Evolutionary conservation across 495 filamentous ascomycete genomes (phyloP), one percentile per base, ranked within the genome.

Genomic region (Cercophora newfieldiana): DNA sequence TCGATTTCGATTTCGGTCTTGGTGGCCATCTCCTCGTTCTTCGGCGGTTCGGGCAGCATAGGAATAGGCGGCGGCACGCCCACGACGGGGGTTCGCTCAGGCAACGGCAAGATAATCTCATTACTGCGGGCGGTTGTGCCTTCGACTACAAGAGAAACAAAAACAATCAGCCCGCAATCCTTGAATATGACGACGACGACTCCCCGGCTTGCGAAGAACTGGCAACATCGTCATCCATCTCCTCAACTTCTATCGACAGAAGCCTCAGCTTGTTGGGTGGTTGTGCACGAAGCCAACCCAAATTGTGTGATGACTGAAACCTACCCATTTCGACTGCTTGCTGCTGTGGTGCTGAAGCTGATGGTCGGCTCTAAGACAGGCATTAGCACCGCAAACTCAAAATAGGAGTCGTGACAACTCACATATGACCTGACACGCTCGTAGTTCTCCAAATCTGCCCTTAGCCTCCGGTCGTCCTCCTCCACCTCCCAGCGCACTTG

Each of bases 401-500:
- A 28, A 37, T 1, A 44, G 24, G 14, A 28, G 7, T 7, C 24
- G 48, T 3, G 31, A 54, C 18, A 12, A 69, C 80, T 68, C 72
- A 81, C 79, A 76, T 77, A 81, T 59, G 73, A 72, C 21, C 77
- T 75, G 49, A 71, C 72, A 49, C 79, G 73, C 65, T 81, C 80
- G 59, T 75, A 76, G 49, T 75, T 78, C 56, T 82, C 80, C 31
- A 78, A 72, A 28, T 75, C 73, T 3, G 78, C 77, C 37, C 79
- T 63, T 24, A 75, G 77, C 6, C 79, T 70, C 7, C 87, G 83
- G 4, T 83, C 81, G 30, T 82, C 82, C 57, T 82, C 82, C 71
- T 93, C 89, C 37, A 87, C 78, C 12, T 80, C 75, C 90, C 91
- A 94, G 14, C 87, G 79, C 7, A 82, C 80, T 24, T 79, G 65